Evolutionary conservation across 305 asterid species (phyloP), one percentile per base, ranked within the genome.

Genomic region (Rubia tinctorum): DNA sequence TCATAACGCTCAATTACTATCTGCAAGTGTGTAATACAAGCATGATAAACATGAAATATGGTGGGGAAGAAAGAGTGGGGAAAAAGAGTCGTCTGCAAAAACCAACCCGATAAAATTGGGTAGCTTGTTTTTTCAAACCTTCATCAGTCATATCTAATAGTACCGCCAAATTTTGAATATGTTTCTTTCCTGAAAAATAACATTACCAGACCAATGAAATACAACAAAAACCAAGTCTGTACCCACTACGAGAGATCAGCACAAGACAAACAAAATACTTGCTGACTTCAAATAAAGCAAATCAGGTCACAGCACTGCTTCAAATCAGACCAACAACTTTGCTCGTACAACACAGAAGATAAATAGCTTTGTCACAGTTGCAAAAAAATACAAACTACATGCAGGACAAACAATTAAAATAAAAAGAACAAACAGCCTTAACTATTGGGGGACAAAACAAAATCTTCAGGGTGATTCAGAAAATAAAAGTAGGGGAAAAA

Each of bases 1-100:
- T 6, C 22, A 61, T 73, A 37, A 37, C 75, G 72, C 65, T 78
- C 81, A 61, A 73, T 34, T 20, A 71, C 78, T 25, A 78, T 78
- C 78, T 78, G 71, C 67, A 72, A 30, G 63, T 59, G 27, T 37
- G 40, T 20, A 65, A 59, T 40, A 9, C 56, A 20, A 64, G 55
- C 3, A 77, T 22, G 37, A 65, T 72, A 8, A 9, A n/a, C 25
- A 17, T n/a, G 37, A 69, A 10, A 56, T 5, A 18, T 43, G 30
- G 43, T 9, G 15, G 39, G 8, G 15, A 47, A 56, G 39, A 47
- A 45, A 37, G 47, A 56, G 59, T 4, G 4, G 59, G 58, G 7
- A 37, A 58, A 49, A 12, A 66, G 8, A 66, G 17, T n/a, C 12
- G 30, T 40, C 53, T 66, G 12, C 11, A 49, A 42, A 34, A 23